Evolutionary conservation across 1,139 yeast genomes (phyloP).

Genomic region (Kodamaea derodonti): DNA sequence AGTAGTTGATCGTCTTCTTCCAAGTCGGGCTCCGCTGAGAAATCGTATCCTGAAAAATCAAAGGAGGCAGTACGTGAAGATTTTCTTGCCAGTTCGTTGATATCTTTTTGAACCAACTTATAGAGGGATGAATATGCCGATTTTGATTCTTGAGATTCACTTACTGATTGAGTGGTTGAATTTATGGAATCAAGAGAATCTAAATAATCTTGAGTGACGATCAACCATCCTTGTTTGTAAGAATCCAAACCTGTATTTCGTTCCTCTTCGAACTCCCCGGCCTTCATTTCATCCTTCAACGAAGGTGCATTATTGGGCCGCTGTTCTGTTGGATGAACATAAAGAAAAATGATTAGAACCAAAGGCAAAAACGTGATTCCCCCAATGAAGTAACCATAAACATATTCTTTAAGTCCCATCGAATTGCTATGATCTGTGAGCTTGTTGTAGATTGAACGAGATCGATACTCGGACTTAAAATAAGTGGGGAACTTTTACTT

Average conservation of each 20-base stretch:
- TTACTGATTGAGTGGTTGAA: constrained; percentile 31
- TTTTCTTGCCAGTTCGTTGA: constrained; percentile 17
- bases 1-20: constrained; percentile 9
- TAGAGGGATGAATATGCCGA: constrained; percentile 60
- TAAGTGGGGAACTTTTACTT: no score
- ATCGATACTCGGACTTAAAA: no score
- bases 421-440: neutral
- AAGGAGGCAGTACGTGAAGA: constrained; percentile 16
- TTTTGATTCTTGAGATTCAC: constrained; percentile 41
- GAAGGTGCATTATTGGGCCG: constrained; percentile 12
- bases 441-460: neutral
- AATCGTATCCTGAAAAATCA: constrained; percentile 9
- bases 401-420: constrained; percentile 18
- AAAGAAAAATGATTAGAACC: constrained; percentile 32
- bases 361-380: constrained; percentile 78
- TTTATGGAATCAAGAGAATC: constrained; percentile 39
- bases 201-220: constrained; percentile 74
- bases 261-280: constrained; percentile 61
- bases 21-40: constrained; percentile 2
- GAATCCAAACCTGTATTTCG: constrained; percentile 61
- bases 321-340: constrained; percentile 27
- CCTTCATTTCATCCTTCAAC: constrained; percentile 37
- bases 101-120: constrained; percentile 44
- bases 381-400: constrained; percentile 51
- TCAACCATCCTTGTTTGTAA: constrained; percentile 73